Percentiles rank a stretch among this genome's conserved stretches.
These are phyloP conservation scores for Amanita pseudoporphyria DNA, from an alignment of 768 basidiomycete genomes.

Conservation along the genomic window DNA sequence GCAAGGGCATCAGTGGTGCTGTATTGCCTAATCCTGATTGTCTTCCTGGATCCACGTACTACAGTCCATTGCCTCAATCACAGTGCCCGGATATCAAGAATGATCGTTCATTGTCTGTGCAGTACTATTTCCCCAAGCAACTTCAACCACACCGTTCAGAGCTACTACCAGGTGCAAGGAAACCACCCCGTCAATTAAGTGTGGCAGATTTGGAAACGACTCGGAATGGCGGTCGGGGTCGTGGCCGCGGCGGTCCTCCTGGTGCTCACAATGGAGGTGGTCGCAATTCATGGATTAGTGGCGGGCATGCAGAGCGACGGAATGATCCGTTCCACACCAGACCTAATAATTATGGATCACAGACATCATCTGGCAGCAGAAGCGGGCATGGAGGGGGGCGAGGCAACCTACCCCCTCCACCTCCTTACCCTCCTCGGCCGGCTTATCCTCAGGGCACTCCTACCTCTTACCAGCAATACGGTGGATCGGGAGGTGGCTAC, in stretches of 20 bases:
- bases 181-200: conserved; percentile 49
- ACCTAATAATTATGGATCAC: conserved; percentile 25
- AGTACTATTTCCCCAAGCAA: conserved; percentile 88
- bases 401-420: conserved; percentile 23
- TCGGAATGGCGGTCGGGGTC: conserved; percentile 41
- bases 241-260: conserved; percentile 35
- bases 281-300: conserved; percentile 15
- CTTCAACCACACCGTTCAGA: conserved; percentile 76
- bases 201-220: conserved; percentile 63
- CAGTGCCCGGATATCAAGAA: conserved; percentile 73
- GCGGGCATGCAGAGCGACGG: conserved; percentile 25
- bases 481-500: conserved; percentile 16
- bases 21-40: conserved; percentile 80
- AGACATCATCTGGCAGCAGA: conserved; percentile 15
- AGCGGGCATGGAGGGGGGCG: conserved; percentile 21
- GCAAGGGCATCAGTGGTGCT: conserved; percentile 72
- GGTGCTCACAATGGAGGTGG: conserved; percentile 3
- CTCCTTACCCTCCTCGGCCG: conserved; percentile 23
- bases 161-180: conserved; percentile 64
- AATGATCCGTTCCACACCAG: conserved; percentile 41
- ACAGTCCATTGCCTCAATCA: conserved; percentile 53
- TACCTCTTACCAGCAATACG: conserved; percentile 19
- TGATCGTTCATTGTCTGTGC: conserved; percentile 79
- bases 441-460: conserved; percentile 20
- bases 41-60: conserved; percentile 87